phyloP scores from a whole-genome alignment of 2,329 filamentous ascomycete species.

The Fusarium sp. region DNA sequence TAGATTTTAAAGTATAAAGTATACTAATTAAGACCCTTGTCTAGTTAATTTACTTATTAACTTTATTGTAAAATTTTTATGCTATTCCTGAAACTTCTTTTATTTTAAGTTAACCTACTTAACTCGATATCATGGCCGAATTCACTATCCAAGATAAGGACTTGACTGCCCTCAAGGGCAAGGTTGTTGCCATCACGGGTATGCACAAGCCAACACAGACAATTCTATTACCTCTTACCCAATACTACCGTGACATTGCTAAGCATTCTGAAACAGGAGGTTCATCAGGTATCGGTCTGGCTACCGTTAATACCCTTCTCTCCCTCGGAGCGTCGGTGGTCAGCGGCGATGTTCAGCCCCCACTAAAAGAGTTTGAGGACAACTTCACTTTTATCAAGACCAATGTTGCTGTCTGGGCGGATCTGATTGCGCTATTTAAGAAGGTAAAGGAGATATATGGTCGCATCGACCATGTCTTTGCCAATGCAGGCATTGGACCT shows the following conservation, averaged over 20 bases:
- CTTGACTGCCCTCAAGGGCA: slow-evolving; percentile 57
- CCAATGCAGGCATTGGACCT: slow-evolving; percentile 68
- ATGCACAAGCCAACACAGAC: neutral
- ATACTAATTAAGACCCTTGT: too few species aligned
- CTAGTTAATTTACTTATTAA: too few species aligned
- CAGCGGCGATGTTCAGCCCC: slow-evolving; percentile 62
- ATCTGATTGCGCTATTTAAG: slow-evolving; percentile 63
- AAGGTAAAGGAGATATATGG: slow-evolving; percentile 69
- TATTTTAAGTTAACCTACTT: neutral
- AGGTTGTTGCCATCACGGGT: slow-evolving; percentile 64
- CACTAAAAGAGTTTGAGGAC: slow-evolving; percentile 41
- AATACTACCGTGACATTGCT: too few species aligned
- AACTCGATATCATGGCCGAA: slow-evolving; percentile 53
- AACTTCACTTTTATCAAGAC: slow-evolving; percentile 54
- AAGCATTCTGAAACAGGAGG: slow-evolving; percentile 54
- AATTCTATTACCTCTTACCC: too few species aligned
- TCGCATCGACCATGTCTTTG: slow-evolving; percentile 81
- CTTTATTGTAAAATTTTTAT: too few species aligned
- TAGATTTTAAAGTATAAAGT: too few species aligned
- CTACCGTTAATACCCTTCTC: slow-evolving; percentile 63
- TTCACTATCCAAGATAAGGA: slow-evolving; percentile 59
- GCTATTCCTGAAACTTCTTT: neutral
- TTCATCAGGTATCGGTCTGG: slow-evolving; percentile 70
- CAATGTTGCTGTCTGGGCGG: slow-evolving; percentile 62
- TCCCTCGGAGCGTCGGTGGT: slow-evolving; percentile 65